These are phyloP conservation scores for Trametes sp. DNA, from an alignment of 1,284 basidiomycete species.

Conservation along the genomic window DNA sequence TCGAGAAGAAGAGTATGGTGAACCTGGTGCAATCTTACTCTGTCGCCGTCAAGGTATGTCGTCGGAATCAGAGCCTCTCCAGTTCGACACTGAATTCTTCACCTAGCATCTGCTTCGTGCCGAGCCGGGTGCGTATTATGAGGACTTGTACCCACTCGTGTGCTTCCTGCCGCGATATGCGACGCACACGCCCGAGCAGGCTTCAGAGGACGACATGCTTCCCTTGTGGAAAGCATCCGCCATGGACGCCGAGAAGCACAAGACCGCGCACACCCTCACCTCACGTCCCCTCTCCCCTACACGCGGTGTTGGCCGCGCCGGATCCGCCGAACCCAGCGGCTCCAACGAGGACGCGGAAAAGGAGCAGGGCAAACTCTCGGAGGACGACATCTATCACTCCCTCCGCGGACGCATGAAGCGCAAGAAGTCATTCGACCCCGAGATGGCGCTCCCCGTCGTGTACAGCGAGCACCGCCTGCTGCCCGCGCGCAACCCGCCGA, in stretches of 20 bases:
- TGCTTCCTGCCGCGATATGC: slow-evolving; percentile 68
- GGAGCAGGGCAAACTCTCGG: slow-evolving; percentile 25
- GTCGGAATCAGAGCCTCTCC: not conserved
- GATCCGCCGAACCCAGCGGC: not conserved
- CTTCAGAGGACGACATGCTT: slow-evolving; percentile 54
- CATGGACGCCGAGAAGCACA: slow-evolving; percentile 42
- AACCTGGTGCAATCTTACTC: slow-evolving; percentile 73
- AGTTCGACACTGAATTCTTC: not conserved
- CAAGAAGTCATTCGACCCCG: slow-evolving; percentile 58
- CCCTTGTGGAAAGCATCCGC: slow-evolving; percentile 63
- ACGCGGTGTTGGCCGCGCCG: slow-evolving; percentile 9
- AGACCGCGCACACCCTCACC: slow-evolving; percentile 29
- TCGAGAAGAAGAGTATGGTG: slow-evolving; percentile 80
- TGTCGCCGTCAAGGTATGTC: slow-evolving; percentile 62
- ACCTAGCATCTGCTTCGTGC: slow-evolving; percentile 49
- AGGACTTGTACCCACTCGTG: slow-evolving; percentile 48
- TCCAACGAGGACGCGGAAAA: slow-evolving; percentile 19
- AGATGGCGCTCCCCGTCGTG: slow-evolving; percentile 59
- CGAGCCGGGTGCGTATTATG: slow-evolving; percentile 55
- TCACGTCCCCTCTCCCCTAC: slow-evolving; percentile 30
- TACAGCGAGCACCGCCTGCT: slow-evolving; percentile 56
- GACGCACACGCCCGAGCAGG: slow-evolving; percentile 40
- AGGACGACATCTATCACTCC: slow-evolving; percentile 33
- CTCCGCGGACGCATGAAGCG: slow-evolving; percentile 32
- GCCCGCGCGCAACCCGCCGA: slow-evolving; percentile 63